Conservation (phyloP, 2,329 filamentous ascomycete genomes). For the Beauveria rudraprayagi region DNA sequence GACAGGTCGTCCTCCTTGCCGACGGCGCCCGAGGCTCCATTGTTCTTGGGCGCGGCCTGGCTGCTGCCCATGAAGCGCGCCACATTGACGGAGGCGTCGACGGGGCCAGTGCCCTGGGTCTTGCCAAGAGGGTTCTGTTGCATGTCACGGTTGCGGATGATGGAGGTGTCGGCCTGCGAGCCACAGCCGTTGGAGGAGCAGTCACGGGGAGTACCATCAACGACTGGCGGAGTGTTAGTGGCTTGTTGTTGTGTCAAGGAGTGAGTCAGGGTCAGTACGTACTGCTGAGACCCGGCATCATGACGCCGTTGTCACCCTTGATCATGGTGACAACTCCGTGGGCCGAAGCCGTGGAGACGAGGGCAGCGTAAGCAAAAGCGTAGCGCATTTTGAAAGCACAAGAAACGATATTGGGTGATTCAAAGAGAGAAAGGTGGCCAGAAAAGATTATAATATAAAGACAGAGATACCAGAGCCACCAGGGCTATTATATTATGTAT, state of each 20-base stretch:
- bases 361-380: conserved; percentile 20
- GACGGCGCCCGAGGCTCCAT: conserved; percentile 28
- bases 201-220: conserved; percentile 60
- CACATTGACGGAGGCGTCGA: conserved; percentile 50
- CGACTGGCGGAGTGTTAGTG: conserved; percentile 30
- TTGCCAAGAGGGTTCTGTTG: conserved; percentile 52
- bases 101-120: conserved; percentile 50
- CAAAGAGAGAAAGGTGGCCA: neutral
- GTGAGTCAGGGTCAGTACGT: neutral
- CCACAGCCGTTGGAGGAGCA: conserved; percentile 54
- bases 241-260: neutral
- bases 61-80: conserved; percentile 49
- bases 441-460: conserved; percentile 4
- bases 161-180: conserved; percentile 61
- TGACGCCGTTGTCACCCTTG: conserved; percentile 52
- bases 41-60: conserved; percentile 27
- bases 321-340: conserved; percentile 52
- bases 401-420: neutral
- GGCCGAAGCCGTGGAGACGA: conserved; percentile 42
- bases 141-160: conserved; percentile 56
- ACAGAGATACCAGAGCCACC: conserved; percentile 10
- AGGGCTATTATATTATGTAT: conserved; percentile 8
- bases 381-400: conserved; percentile 22
- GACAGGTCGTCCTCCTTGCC: conserved; percentile 39
- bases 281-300: conserved; percentile 49